Evolutionary conservation across 192 early-diverging fungal species (phyloP), one percentile per base, ranked within the genome.

Genomic region (Coemansia sp.): DNA sequence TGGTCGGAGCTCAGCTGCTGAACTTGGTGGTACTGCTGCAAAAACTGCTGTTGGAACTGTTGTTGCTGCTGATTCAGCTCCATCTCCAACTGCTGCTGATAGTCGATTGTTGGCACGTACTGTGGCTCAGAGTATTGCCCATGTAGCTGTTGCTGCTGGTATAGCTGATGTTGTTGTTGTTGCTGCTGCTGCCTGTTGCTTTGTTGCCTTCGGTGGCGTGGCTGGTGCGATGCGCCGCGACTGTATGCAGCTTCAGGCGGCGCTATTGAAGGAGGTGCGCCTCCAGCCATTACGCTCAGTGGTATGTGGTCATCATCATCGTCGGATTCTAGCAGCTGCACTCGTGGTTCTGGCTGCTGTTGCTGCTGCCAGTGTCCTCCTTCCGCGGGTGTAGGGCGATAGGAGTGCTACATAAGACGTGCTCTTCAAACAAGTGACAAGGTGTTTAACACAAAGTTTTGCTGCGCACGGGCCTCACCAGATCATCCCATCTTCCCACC

Each of bases 41-140:
- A 57, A 41, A 63, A 70, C 52, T 76, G 74, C 53, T 76, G 74
- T 60, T 69, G 72, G 36, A 75, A 75, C 55, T 75, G 72, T 26
- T 70, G 74, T 56, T 76, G 74, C 44, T 76, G 74, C 19, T 70
- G 74, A 43, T 70, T 65, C 17, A 70, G 64, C 60, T 76, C 74
- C 37, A 70, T 36, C 34, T 76, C 74, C 33, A 76, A 64, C 52
- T 76, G 68, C 42, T 60, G 63, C 14, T 76, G 67, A 38, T 70
- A 67, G 60, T 66, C 42, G 42, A 55, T 38, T 52, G 38, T 50
- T 52, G 37, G 57, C 7, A 35, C 55, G 14, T 27, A 53, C 36
- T 70, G 56, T 58, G 63, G 62, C 21, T 58, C 40, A 63, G 48
- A 24, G 52, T 43, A 27, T 10, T 43, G 19, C n/a, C 29, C 37